phyloP scores from a whole-genome alignment of 2,329 filamentous ascomycete species.

The Phialophora macrospora region DNA sequence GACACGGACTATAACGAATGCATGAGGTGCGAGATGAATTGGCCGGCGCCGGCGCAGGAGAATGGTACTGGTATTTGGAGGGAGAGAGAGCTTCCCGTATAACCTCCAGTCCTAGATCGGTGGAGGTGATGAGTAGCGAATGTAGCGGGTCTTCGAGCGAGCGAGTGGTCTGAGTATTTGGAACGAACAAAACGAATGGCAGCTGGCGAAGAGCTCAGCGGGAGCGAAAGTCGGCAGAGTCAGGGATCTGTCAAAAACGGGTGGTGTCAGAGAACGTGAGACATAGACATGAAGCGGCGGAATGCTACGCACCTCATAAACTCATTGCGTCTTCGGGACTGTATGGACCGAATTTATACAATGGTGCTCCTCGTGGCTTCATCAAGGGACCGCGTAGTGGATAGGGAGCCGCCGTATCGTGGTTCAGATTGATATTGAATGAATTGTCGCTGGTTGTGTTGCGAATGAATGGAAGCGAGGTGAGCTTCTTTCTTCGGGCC shows the following conservation, averaged over 20 bases:
- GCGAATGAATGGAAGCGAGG: conserved; percentile 12
- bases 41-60: neutral
- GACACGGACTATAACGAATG: neutral
- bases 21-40: conserved; percentile 16
- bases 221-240: conserved; percentile 12
- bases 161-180: neutral
- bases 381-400: neutral
- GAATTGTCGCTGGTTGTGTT: conserved; percentile 18
- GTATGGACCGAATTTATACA: conserved; percentile 6
- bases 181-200: conserved; percentile 30
- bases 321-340: conserved; percentile 18
- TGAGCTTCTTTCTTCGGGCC: conserved; percentile 16
- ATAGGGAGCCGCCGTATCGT: conserved; percentile 12
- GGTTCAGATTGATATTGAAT: conserved; percentile 11
- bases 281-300: conserved; percentile 17
- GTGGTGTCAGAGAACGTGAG: conserved; percentile 21
- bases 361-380: conserved; percentile 8
- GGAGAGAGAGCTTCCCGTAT: neutral
- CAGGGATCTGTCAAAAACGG: conserved; percentile 20
- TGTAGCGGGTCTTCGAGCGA: conserved; percentile 17
- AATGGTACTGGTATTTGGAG: neutral
- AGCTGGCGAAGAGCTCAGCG: conserved; percentile 29
- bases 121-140: neutral
- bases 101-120: neutral
- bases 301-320: conserved; percentile 19